Conservation (phyloP, 768 basidiomycete species). For the Postia placenta region DNA sequence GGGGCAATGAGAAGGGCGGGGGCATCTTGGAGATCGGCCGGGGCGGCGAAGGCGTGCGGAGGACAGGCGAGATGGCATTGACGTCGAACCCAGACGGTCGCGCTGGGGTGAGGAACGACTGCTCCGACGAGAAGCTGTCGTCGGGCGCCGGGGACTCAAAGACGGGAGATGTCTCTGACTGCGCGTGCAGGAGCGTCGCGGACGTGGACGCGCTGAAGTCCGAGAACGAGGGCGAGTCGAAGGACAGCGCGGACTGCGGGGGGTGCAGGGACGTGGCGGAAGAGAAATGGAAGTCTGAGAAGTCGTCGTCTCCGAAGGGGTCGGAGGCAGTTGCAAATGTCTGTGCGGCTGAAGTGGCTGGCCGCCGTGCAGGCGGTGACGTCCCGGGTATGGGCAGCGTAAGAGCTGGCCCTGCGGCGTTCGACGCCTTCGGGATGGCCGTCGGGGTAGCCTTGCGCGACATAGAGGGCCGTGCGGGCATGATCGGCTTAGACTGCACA, state of each 20-base stretch:
- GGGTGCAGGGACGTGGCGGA: constrained; percentile 9
- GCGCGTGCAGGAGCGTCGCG: constrained; percentile 1
- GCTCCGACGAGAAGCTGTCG: constrained; percentile 18
- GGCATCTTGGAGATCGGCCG: constrained; percentile 17
- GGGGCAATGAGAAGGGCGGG: not conserved
- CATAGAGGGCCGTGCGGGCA: not conserved
- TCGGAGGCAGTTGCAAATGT: not conserved
- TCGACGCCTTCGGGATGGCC: not conserved
- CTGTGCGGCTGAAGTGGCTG: not conserved
- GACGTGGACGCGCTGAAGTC: not conserved
- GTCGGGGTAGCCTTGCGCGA: not conserved
- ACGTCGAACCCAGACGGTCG: constrained; percentile 32
- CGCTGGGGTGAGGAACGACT: constrained; percentile 15
- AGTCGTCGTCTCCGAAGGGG: constrained; percentile 33
- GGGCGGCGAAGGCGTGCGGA: constrained; percentile 41
- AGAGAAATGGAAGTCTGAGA: constrained; percentile 42
- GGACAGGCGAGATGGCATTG: constrained; percentile 36
- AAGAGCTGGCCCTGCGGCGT: no score
- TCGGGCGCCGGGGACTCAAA: constrained; percentile 8
- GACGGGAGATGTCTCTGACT: constrained; percentile 6
- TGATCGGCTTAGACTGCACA: not conserved
- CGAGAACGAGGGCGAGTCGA: not conserved
- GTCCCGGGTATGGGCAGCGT: no score
- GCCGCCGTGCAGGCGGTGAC: not conserved
- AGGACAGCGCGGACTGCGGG: not conserved